These are phyloP conservation scores for Globisporangium emineosum DNA, from an alignment of 352 stramenopile genomes.

Conservation along the genomic window DNA sequence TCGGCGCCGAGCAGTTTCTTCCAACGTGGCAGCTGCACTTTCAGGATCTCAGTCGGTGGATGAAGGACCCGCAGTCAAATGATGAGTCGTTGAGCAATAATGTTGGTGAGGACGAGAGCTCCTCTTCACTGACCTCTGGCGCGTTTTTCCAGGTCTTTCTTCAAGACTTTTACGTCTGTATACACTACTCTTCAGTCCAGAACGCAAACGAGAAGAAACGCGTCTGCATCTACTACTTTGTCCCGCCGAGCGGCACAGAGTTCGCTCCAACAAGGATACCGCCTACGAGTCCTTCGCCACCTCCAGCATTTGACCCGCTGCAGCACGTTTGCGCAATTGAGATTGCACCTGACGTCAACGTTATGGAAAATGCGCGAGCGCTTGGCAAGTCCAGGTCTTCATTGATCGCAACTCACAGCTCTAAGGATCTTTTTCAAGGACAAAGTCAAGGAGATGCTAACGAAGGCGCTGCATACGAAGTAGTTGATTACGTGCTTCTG, in stretches of 20 bases:
- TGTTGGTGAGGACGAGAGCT: neutral
- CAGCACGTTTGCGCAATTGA: slow-evolving; percentile 34
- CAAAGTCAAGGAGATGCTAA: neutral
- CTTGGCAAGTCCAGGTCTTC: neutral
- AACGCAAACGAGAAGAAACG: slow-evolving; percentile 8
- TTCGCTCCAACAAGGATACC: neutral
- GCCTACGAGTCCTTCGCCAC: too few species aligned
- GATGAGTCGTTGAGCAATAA: neutral
- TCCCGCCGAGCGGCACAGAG: slow-evolving; percentile 11
- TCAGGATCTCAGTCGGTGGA: slow-evolving; percentile 45
- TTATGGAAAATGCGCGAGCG: neutral
- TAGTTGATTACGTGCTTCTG: slow-evolving; percentile 9
- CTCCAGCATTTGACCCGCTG: slow-evolving; percentile 28
- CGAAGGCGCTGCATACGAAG: neutral
- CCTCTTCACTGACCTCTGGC: slow-evolving; percentile 15
- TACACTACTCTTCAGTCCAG: slow-evolving; percentile 15
- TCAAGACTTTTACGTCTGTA: slow-evolving; percentile 21
- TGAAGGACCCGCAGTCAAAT: slow-evolving; percentile 1
- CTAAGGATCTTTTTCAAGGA: neutral
- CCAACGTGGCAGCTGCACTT: slow-evolving; percentile 58
- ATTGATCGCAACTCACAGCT: neutral
- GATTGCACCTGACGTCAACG: slow-evolving; percentile 21
- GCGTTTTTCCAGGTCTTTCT: slow-evolving; percentile 36
- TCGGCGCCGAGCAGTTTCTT: slow-evolving; percentile 42
- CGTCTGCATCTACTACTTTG: slow-evolving; percentile 33